Evolutionary conservation across 176 grass and related monocot species (phyloP).

Genomic region (Ananas comosus): DNA sequence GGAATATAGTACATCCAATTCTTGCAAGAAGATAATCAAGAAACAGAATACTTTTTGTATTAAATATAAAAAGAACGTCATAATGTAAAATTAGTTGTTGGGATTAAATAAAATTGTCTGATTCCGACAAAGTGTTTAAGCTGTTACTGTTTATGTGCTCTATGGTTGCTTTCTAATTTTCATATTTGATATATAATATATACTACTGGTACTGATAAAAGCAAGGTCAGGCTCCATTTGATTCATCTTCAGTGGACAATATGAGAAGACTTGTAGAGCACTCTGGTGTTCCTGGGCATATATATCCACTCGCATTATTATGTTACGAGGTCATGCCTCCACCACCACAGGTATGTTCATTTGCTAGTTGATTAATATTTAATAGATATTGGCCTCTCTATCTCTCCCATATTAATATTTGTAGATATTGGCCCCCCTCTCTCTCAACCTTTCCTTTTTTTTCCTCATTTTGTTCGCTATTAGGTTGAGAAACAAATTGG

Average conservation of each 20-base stretch:
- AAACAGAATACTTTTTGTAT: too few species aligned
- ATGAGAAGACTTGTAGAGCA: slow-evolving; percentile 97
- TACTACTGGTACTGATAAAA: slow-evolving; percentile 30
- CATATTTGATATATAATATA: slow-evolving; percentile 12
- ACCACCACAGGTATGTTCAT: slow-evolving; percentile 55
- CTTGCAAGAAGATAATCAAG: too few species aligned
- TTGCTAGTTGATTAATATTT: slow-evolving; percentile 7
- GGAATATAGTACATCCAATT: too few species aligned
- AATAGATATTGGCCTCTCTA: background rate
- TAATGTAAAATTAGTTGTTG: background rate
- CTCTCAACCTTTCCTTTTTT: slow-evolving; percentile 14
- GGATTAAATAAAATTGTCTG: background rate
- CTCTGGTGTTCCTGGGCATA: slow-evolving; percentile 61
- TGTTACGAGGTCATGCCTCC: slow-evolving; percentile 98
- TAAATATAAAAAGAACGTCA: too few species aligned
- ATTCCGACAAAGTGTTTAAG: background rate
- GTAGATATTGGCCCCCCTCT: slow-evolving; percentile 3
- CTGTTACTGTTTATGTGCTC: background rate
- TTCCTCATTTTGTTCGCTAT: background rate
- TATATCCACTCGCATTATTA: slow-evolving; percentile 84
- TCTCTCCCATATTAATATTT: background rate
- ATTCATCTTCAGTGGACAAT: slow-evolving; percentile 81
- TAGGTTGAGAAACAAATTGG: slow-evolving; percentile 96
- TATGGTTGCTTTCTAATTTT: slow-evolving; percentile 13
- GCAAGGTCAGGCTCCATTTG: slow-evolving; percentile 75